phyloP scores from a whole-genome alignment of 2,329 filamentous ascomycete genomes.

The Penicillium aurantiogriseum region DNA sequence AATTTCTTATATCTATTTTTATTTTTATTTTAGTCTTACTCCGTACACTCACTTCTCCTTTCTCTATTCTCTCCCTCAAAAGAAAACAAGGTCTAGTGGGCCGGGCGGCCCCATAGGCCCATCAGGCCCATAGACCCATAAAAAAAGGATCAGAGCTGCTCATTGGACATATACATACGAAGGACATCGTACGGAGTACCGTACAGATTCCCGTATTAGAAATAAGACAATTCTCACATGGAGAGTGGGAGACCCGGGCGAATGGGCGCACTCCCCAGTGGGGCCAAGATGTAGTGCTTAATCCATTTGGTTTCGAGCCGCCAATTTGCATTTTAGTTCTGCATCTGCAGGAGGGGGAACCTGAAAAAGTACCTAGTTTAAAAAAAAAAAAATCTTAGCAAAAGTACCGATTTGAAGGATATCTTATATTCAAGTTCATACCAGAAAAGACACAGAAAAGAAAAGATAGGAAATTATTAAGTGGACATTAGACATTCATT shows the following conservation, averaged over 20 bases:
- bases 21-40: no score
- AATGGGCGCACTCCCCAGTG: constrained; percentile 17
- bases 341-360: background rate
- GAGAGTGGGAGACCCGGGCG: constrained; percentile 12
- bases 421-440: background rate
- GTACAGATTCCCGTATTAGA: background rate
- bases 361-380: background rate
- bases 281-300: constrained; percentile 34
- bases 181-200: background rate
- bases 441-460: background rate
- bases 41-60: background rate
- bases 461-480: background rate
- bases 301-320: constrained; percentile 18
- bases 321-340: background rate
- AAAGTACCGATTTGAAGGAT: background rate
- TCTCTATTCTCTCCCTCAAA: background rate
- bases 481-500: no score
- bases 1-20: background rate
- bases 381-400: background rate
- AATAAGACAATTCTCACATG: constrained; percentile 3
- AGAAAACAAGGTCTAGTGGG: constrained; percentile 7
- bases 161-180: background rate
- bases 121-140: background rate
- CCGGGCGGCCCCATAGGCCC: constrained; percentile 2
- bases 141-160: background rate